Base-by-base conservation (phyloP, 1,284 basidiomycete species). In the Termitomyces sp. region DNA sequence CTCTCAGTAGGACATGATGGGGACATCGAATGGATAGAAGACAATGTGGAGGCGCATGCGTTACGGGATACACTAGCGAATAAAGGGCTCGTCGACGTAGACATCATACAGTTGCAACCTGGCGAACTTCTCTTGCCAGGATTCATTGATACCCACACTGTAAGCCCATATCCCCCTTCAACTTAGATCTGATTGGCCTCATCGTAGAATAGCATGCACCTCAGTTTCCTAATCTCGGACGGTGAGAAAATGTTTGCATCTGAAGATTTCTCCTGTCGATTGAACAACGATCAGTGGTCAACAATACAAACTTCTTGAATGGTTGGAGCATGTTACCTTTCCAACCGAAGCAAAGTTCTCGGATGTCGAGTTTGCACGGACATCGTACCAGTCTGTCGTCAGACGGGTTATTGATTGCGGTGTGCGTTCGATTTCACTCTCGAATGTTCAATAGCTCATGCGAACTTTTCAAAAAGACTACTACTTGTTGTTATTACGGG, bases 401-500 rank as follows among this genome's bases (percentile, higher is more conserved):
- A 77, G 81, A 54, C 79, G 90, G 15, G 79, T 86, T 21, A 80
- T 98, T 42, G 80, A 89, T 60, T 80, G 72, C 40, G 94, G 94
- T 46, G 92, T 93, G 66, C 67, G 86, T 74, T 17, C 28, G 12
- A 13, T 19, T 53, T 50, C 39, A 33, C 15, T 46, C 21, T 46
- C n/a, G n/a, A n/a, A 15, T 30, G 12, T 17, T 50, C 21, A 34
- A 36, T 39, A 19, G 44, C 19, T 50, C 31, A 50, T 40, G 8
- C 34, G 2, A 36, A 38, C 36, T 26, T 21, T 41, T 8, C 13
- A 36, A 12, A 60, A 60, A 93, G 91, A 97, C 94, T 0, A 96
- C 94, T 0, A 97, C 94, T 0, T 92, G 88, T 61, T 96, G 92
- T 69, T 97, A 97, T 70, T 98, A 93, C 68, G 91, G 85, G 10